phyloP scores from a whole-genome alignment of 2,329 filamentous ascomycete genomes.

The Penicillium sclerotigenum region DNA sequence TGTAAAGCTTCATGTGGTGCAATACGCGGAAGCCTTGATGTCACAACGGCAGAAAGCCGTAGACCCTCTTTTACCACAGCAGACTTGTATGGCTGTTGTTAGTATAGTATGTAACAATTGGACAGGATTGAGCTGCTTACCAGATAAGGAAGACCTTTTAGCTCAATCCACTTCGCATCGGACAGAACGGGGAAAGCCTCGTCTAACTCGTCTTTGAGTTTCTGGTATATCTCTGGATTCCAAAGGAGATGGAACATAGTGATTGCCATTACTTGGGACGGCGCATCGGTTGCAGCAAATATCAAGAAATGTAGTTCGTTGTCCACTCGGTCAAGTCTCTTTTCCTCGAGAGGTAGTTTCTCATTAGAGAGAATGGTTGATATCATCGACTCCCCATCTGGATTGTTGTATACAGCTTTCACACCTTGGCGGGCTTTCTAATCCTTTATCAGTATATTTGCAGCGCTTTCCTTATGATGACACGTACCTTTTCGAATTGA shows the following conservation, averaged over 20 bases:
- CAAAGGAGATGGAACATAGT: neutral
- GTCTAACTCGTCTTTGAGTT: neutral
- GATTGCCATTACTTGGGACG: neutral
- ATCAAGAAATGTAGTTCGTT: neutral
- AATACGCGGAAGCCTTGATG: neutral
- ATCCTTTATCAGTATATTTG: neutral
- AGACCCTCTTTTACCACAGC: neutral
- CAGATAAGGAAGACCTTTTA: neutral
- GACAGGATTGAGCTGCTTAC: neutral
- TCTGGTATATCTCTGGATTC: neutral
- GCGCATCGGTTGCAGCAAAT: neutral
- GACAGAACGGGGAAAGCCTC: neutral
- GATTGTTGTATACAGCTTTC: neutral
- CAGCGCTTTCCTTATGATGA: too few species aligned
- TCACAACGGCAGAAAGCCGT: neutral
- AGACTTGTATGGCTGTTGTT: neutral
- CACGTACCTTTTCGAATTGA: neutral
- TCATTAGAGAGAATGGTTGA: neutral
- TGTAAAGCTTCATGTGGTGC: neutral
- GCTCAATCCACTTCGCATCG: neutral
- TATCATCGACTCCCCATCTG: neutral
- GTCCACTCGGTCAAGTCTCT: neutral
- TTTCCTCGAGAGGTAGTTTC: neutral
- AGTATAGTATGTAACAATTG: neutral
- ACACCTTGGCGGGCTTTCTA: neutral